Conservation (phyloP, 2,329 filamentous ascomycete species). For the Nannizziopsis arthrosporioides region DNA sequence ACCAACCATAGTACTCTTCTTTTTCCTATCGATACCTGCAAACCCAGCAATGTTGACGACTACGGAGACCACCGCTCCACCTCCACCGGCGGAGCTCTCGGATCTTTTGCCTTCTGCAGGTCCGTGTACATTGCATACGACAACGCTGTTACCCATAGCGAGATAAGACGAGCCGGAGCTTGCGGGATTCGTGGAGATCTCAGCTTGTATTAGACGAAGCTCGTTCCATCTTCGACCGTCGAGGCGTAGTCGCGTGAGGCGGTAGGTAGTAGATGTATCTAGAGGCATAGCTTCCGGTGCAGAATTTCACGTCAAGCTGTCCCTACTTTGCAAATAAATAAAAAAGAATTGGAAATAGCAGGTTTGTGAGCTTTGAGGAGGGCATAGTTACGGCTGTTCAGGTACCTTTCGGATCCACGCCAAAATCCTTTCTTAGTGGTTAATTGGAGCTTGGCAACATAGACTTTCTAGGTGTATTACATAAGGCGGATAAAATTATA, state of each 20-base stretch:
- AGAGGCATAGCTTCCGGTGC: conserved; percentile 62
- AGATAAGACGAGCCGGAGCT: conserved; percentile 89
- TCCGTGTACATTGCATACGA: conserved; percentile 83
- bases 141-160: conserved; percentile 94
- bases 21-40: conserved; percentile 73
- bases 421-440: too few species aligned
- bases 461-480: too few species aligned
- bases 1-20: conserved; percentile 33
- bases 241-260: conserved; percentile 68
- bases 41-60: conserved; percentile 81
- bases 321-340: too few species aligned
- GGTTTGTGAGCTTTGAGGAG: too few species aligned
- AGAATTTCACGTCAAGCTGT: too few species aligned
- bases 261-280: conserved; percentile 85
- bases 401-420: too few species aligned
- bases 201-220: conserved; percentile 72
- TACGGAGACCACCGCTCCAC: conserved; percentile 60
- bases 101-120: conserved; percentile 57
- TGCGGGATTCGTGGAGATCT: conserved; percentile 83
- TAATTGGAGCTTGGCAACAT: too few species aligned
- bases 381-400: too few species aligned
- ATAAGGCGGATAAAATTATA: too few species aligned
- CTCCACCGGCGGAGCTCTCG: conserved; percentile 35
- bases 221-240: conserved; percentile 94
- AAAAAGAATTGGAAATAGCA: too few species aligned